phyloP scores from a whole-genome alignment of 139 green algal species.

The Yamagishiella unicocca region DNA sequence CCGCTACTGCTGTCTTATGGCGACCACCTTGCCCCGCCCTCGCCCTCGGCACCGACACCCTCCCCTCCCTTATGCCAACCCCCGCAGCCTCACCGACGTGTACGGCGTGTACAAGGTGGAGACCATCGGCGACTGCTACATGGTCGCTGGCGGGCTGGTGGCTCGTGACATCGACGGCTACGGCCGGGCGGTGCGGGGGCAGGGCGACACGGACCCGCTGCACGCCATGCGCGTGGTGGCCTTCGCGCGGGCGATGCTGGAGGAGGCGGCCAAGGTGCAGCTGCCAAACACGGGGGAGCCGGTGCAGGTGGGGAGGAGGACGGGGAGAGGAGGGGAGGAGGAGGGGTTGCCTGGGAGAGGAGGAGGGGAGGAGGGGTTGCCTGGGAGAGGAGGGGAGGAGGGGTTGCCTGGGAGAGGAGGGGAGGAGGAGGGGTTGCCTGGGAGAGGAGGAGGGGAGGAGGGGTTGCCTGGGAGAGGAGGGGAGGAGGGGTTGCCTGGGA shows the following conservation, averaged over 20 bases:
- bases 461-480: too few species aligned
- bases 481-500: too few species aligned
- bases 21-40: too few species aligned
- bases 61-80: too few species aligned
- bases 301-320: conserved; percentile 45
- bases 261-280: conserved; percentile 15
- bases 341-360: background rate
- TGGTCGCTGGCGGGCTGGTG: conserved; percentile 54
- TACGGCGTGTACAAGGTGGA: conserved; percentile 54
- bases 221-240: conserved; percentile 47
- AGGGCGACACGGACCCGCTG: conserved; percentile 38
- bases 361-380: background rate
- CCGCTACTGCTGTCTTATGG: too few species aligned
- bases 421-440: too few species aligned
- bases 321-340: background rate
- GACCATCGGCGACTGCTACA: conserved; percentile 71
- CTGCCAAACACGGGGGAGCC: conserved; percentile 25
- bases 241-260: conserved; percentile 55
- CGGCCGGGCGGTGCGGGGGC: conserved; percentile 19
- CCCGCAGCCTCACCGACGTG: conserved; percentile 12
- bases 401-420: too few species aligned
- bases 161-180: conserved; percentile 25
- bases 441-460: too few species aligned
- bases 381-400: background rate
- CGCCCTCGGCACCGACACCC: too few species aligned